phyloP scores from a whole-genome alignment of 1,139 yeast species.

The Keqinozyma sinolaborantium region DNA sequence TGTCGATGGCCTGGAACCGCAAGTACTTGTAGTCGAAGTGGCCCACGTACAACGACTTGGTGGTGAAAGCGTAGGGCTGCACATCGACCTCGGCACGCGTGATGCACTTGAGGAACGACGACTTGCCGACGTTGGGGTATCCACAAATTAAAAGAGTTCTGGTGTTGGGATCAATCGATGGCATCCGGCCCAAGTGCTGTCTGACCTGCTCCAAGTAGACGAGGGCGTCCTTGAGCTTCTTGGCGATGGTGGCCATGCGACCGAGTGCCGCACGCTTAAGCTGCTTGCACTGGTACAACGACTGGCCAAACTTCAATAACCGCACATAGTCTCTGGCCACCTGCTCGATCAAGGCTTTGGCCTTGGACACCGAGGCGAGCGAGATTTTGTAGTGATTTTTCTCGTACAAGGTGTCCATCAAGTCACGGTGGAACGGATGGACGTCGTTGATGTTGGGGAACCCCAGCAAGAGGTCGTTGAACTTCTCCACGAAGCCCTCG shows the following conservation, averaged over 20 bases:
- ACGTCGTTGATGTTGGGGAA: slow-evolving; percentile 97
- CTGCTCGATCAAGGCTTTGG: slow-evolving; percentile 91
- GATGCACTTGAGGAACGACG: slow-evolving; percentile 87
- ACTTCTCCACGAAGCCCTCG: slow-evolving; percentile 92
- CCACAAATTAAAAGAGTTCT: slow-evolving; percentile 97
- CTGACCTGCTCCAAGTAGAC: slow-evolving; percentile 95
- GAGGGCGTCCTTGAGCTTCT: slow-evolving; percentile 91
- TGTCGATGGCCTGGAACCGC: slow-evolving; percentile 97
- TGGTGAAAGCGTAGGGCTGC: slow-evolving; percentile 98
- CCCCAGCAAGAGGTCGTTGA: slow-evolving; percentile 76
- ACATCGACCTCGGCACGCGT: slow-evolving; percentile 99
- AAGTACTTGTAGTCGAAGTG: slow-evolving; percentile 97
- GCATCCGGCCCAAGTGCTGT: slow-evolving; percentile 98
- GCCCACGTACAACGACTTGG: slow-evolving; percentile 92
- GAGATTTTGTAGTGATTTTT: slow-evolving; percentile 97
- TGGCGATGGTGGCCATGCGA: slow-evolving; percentile 97
- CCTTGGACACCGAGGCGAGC: slow-evolving; percentile 91
- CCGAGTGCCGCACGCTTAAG: slow-evolving; percentile 97
- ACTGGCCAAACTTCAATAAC: slow-evolving; percentile 93
- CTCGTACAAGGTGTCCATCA: slow-evolving; percentile 96
- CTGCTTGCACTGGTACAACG: slow-evolving; percentile 97
- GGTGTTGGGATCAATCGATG: slow-evolving; percentile 97
- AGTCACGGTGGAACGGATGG: slow-evolving; percentile 97
- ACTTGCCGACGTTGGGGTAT: slow-evolving; percentile 98
- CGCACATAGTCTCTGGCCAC: slow-evolving; percentile 94